Evolutionary conservation across 257 asterid genomes (phyloP), one percentile per base, ranked within the genome.

Genomic region (Nicotiana undulata): DNA sequence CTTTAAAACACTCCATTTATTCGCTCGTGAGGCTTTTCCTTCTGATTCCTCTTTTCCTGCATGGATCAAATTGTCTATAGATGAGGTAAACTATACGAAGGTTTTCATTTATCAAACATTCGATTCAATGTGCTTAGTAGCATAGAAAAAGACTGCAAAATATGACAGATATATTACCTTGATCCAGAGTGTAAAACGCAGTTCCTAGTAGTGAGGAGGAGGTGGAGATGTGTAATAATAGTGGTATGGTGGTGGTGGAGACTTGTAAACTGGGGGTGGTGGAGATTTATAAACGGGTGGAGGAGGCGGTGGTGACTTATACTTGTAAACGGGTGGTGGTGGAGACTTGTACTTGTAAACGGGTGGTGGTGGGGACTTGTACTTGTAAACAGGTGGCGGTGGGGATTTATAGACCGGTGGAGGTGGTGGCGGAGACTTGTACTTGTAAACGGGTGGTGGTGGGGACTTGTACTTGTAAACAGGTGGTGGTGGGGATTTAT

Each of bases 131-230:
- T 46, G 60, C 24, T 46, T 72, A 3, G 75, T 55, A 58, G 52
- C 26, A 46, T 31, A 55, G 34, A 37, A n/a, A 34, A 76, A 12
- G 60, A 20, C 53, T 55, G 12, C 66, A 55, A 15, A 55, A 77
- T 56, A 20, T 24, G 26, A 32, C 1, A 40, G 40, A 70, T 70
- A 8, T 37, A 40, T 55, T 68, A 26, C 79, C 64, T 60, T n/a
- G 22, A 52, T 56, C 5, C 40, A 52, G 15, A 60, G n/a, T 60
- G 32, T 44, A 17, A 16, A 44, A 34, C 32, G 9, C 32, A 44
- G 5, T 81, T 67, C 74, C 75, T 82, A 77, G 82, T 82, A 77
- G 82, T 82, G 85, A 37, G 85, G 85, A 82, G 85, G 85, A 80
- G 83, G 83, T 76, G 85, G 84, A 63, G 84, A 64, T 6, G 81